Evolutionary conservation across 2,329 filamentous ascomycete genomes (phyloP), one percentile per base, ranked within the genome.

Genomic region (Calonectria pauciramosa): DNA sequence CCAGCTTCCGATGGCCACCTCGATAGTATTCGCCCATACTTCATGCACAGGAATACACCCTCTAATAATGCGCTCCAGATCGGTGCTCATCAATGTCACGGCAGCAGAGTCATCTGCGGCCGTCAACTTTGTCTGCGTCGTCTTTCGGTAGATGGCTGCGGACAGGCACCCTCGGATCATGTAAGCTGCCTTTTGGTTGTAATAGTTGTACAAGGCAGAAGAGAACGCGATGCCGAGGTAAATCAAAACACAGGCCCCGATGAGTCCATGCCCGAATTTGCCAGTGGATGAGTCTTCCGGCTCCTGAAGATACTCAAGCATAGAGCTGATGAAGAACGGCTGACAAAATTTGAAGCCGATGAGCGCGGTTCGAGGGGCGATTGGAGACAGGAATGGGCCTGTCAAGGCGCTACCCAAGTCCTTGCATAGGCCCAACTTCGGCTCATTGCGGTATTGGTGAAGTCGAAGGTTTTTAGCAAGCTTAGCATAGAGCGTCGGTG

Each of bases 81-180:
- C 88, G 4, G 86, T 84, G 70, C 84, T 87, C 88, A 89, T 89
- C 4, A 89, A 81, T 0, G 88, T 89, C 54, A 89, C 75, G 0
- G 87, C 84, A 0, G 86, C 85, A 4, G 85, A 82, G n/a, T 87
- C 84, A 41, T 86, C 84, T 4, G 83, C 80, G 0, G 81, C 78
- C 0, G 82, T 82, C 4, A 84, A 71, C 9, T 82, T 82, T n/a
- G 84, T 75, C 18, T 76, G 75, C 0, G 81, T 83, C 1, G 83
- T 84, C 72, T 86, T 84, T 14, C 74, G 75, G 60, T 86, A 87
- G 2, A 87, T 80, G 4, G 79, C 80, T 0, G 83, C 76, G 2
- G 80, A 82, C 0, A 87, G 78, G 28, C 82, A 82, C 6, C 79
- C 83, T 18, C 87, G 79, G 7, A 81, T 72, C 80, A 85, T 84